phyloP scores from a whole-genome alignment of 2,329 filamentous ascomycete genomes.

The Plectosphaerella cucumerina region DNA sequence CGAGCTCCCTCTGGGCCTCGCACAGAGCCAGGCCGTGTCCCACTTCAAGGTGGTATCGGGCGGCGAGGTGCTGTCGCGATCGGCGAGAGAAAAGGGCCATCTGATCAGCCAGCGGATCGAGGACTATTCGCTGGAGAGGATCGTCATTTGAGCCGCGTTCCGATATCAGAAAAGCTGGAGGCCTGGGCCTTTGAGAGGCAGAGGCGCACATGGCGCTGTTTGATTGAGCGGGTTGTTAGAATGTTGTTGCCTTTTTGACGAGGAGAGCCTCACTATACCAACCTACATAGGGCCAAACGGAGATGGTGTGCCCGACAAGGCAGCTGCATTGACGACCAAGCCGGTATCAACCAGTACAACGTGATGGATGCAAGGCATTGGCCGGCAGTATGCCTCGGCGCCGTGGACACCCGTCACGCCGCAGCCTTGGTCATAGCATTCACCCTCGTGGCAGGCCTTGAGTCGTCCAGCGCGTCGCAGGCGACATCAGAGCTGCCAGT shows the following conservation, averaged over 20 bases:
- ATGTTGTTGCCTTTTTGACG: too few species aligned
- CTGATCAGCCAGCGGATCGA: slow-evolving; percentile 76
- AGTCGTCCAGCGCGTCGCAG: too few species aligned
- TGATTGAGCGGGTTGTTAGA: too few species aligned
- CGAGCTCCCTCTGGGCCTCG: slow-evolving; percentile 70
- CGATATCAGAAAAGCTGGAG: background rate
- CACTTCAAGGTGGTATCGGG: slow-evolving; percentile 58
- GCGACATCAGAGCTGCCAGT: too few species aligned
- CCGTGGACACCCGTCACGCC: too few species aligned
- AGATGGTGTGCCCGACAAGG: background rate
- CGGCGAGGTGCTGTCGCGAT: slow-evolving; percentile 68
- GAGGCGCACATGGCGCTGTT: too few species aligned
- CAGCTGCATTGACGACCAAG: background rate
- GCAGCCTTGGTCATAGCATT: too few species aligned
- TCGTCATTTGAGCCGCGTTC: slow-evolving; percentile 52
- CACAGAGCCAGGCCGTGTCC: slow-evolving; percentile 47
- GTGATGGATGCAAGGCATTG: too few species aligned
- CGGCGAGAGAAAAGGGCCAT: slow-evolving; percentile 68
- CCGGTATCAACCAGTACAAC: too few species aligned
- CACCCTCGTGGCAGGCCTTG: too few species aligned
- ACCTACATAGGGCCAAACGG: background rate
- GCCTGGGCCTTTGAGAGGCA: too few species aligned
- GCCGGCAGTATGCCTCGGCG: too few species aligned
- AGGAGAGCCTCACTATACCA: background rate
- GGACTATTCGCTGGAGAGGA: slow-evolving; percentile 77